Conservation (phyloP, 1,139 yeast species). For the Nakaseomyces nivariensis region DNA sequence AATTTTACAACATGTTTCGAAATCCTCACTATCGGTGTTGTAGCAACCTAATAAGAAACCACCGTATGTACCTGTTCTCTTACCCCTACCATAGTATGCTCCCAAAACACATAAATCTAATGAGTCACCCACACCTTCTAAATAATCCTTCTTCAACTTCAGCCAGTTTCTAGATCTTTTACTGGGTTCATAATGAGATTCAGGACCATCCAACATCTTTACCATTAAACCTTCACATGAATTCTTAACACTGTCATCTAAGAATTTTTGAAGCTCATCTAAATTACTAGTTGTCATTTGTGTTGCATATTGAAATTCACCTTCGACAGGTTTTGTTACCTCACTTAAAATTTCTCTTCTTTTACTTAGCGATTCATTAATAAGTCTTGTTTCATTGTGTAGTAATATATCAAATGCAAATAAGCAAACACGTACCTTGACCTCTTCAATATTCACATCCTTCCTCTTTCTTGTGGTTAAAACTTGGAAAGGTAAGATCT, state of each 20-base stretch:
- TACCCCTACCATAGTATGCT: slow-evolving; percentile 89
- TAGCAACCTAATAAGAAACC: slow-evolving; percentile 87
- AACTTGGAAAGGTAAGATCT: slow-evolving; percentile 86
- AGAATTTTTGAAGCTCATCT: slow-evolving; percentile 72
- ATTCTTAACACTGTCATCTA: slow-evolving; percentile 83
- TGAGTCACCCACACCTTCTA: slow-evolving; percentile 92
- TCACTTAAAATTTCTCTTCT: slow-evolving; percentile 54
- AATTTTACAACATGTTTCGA: slow-evolving; percentile 90
- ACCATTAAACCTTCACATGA: slow-evolving; percentile 97
- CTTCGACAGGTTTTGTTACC: slow-evolving; percentile 53
- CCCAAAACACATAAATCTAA: slow-evolving; percentile 90
- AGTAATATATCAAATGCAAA: slow-evolving; percentile 84
- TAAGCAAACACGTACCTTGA: slow-evolving; percentile 81
- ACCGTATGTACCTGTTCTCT: slow-evolving; percentile 90
- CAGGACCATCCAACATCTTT: slow-evolving; percentile 71
- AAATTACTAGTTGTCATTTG: slow-evolving; percentile 60
- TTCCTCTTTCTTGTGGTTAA: slow-evolving; percentile 88
- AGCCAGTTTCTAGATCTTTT: slow-evolving; percentile 94
- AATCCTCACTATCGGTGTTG: slow-evolving; percentile 82
- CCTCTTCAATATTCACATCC: slow-evolving; percentile 78
- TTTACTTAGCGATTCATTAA: slow-evolving; percentile 58
- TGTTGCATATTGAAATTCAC: slow-evolving; percentile 78
- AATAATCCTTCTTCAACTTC: slow-evolving; percentile 85
- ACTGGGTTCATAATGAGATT: slow-evolving; percentile 85
- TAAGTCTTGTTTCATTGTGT: slow-evolving; percentile 59